These are phyloP conservation scores for Erythrophleum fordii DNA, from an alignment of 306 rosid genomes.

Conservation along the genomic window DNA sequence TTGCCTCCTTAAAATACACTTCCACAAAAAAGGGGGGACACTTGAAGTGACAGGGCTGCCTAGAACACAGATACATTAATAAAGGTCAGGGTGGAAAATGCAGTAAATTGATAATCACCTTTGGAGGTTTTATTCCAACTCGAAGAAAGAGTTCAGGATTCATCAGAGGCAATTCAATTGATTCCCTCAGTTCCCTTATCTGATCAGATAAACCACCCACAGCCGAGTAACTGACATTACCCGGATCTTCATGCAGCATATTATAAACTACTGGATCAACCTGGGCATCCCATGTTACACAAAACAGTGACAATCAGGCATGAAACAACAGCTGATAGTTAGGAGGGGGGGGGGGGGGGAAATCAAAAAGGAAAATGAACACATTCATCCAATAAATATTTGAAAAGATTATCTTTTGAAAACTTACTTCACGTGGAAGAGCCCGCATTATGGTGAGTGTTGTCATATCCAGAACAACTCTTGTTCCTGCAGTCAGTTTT, in stretches of 20 bases:
- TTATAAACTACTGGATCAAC: slow-evolving; percentile 95
- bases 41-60: background rate
- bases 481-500: slow-evolving; percentile 84
- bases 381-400: slow-evolving; percentile 28
- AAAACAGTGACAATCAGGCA: slow-evolving; percentile 18
- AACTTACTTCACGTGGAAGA: slow-evolving; percentile 93
- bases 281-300: slow-evolving; percentile 52
- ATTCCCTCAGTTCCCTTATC: slow-evolving; percentile 95
- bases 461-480: slow-evolving; percentile 96
- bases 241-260: slow-evolving; percentile 98
- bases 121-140: slow-evolving; percentile 98
- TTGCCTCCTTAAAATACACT: slow-evolving; percentile 6
- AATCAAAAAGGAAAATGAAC: background rate
- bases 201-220: slow-evolving; percentile 99
- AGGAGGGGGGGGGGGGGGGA: background rate
- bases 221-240: slow-evolving; percentile 96
- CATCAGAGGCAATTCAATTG: slow-evolving; percentile 93
- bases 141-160: slow-evolving; percentile 95
- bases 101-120: slow-evolving; percentile 57
- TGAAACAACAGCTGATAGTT: slow-evolving; percentile 5
- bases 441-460: slow-evolving; percentile 93
- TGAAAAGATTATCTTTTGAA: slow-evolving; percentile 6
- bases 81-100: background rate
- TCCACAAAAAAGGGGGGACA: background rate
- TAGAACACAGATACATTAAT: background rate